Evolutionary conservation across 352 stramenopile genomes (phyloP).

Genomic region (Globisporangium barbulae): DNA sequence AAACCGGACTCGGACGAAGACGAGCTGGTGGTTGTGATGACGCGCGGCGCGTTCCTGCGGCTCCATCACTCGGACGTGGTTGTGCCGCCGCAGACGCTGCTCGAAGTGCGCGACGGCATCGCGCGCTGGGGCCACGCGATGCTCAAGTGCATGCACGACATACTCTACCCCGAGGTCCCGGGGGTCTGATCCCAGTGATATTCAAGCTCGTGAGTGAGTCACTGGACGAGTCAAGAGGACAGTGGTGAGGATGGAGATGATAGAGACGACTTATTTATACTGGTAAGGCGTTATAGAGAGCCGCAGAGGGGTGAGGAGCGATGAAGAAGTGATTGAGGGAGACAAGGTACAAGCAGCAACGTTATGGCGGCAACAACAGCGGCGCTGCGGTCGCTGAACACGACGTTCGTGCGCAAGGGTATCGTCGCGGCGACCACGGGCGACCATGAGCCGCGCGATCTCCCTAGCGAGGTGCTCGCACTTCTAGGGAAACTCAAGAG

Average conservation of each 20-base stretch:
- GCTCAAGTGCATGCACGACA: constrained; percentile 19
- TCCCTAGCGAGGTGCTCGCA: constrained; percentile 8
- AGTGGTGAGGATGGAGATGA: background rate
- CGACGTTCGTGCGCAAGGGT: constrained; percentile 31
- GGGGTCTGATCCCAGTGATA: background rate
- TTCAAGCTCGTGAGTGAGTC: background rate
- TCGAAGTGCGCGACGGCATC: constrained; percentile 19
- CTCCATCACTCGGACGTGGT: constrained; percentile 5
- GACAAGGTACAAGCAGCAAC: background rate
- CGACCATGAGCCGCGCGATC: background rate
- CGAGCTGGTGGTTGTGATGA: constrained; percentile 18
- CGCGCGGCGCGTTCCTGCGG: constrained; percentile 18
- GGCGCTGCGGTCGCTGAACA: constrained; percentile 26
- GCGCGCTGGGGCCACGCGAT: constrained; percentile 22
- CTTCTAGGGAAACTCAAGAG: constrained; percentile 22
- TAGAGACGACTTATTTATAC: background rate
- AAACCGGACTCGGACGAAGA: background rate
- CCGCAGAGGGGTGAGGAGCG: no score
- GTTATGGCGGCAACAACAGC: constrained; percentile 7
- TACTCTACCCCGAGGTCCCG: constrained; percentile 12
- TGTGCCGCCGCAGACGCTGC: constrained; percentile 10
- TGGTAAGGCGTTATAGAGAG: background rate
- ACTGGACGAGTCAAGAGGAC: background rate
- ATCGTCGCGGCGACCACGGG: constrained; percentile 21
- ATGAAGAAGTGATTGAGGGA: background rate